phyloP scores from a whole-genome alignment of 306 rosid genomes.

The Citrullus mucosospermus region DNA sequence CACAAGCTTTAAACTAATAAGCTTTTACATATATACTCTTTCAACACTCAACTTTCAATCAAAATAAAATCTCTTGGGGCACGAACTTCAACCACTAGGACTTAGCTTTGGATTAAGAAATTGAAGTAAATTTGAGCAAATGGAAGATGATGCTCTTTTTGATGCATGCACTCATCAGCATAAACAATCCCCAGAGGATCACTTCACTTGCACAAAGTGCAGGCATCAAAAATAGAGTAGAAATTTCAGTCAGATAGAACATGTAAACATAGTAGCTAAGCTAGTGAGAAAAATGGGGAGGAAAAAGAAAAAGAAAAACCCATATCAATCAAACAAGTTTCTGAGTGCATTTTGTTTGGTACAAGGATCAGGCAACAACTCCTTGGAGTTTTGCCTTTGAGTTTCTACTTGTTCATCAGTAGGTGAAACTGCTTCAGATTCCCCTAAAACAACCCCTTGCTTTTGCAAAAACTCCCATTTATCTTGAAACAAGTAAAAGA shows the following conservation, averaged over 20 bases:
- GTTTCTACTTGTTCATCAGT: conserved; percentile 19
- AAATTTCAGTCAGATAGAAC: neutral
- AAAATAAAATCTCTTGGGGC: neutral
- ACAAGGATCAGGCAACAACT: conserved; percentile 39
- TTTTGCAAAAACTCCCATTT: conserved; percentile 62
- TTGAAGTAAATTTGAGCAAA: neutral
- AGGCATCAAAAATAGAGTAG: conserved; percentile 27
- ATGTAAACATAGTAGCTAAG: neutral
- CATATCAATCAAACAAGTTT: conserved; percentile 56
- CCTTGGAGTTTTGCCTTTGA: conserved; percentile 34
- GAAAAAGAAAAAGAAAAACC: too few relatives aligned
- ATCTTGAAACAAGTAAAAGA: conserved; percentile 71
- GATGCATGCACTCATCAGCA: conserved; percentile 37
- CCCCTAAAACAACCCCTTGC: conserved; percentile 47
- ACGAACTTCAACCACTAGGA: neutral
- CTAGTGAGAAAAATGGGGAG: conserved; percentile 10
- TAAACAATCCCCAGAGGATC: neutral
- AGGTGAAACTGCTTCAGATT: conserved; percentile 19
- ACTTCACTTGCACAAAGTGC: conserved; percentile 30
- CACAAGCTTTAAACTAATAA: neutral
- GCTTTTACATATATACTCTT: neutral
- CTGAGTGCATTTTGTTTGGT: conserved; percentile 67
- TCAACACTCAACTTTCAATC: neutral
- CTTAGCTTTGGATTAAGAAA: neutral
- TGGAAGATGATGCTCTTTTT: conserved; percentile 22